Evolutionary conservation across 2,329 filamentous ascomycete species (phyloP).

Genomic region (Fusarium keratoplasticum): DNA sequence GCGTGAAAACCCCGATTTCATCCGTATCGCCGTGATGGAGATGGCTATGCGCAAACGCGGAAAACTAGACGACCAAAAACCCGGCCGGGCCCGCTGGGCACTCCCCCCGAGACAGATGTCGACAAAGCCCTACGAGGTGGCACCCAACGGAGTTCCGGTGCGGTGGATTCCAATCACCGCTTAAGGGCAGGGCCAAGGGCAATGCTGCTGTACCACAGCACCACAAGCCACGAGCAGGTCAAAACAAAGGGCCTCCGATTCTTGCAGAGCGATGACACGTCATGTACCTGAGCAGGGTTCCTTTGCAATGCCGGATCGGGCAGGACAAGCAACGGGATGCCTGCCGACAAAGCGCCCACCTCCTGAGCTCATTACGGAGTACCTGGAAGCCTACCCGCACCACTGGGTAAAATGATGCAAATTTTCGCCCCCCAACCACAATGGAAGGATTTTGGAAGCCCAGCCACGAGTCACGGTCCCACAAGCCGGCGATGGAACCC

Average conservation of each 20-base stretch:
- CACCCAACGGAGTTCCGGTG: constrained; percentile 67
- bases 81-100: constrained; percentile 75
- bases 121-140: constrained; percentile 66
- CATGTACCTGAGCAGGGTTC: constrained; percentile 43
- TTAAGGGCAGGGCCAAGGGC: constrained; percentile 33
- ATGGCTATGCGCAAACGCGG: constrained; percentile 77
- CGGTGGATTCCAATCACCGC: constrained; percentile 63
- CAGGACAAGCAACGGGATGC: constrained; percentile 32
- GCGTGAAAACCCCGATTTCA: constrained; percentile 77
- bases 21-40: constrained; percentile 77
- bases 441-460: constrained; percentile 45
- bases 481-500: constrained; percentile 31
- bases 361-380: constrained; percentile 27
- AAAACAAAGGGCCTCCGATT: constrained; percentile 11
- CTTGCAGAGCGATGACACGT: constrained; percentile 36
- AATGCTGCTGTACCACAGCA: constrained; percentile 7
- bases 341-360: constrained; percentile 24
- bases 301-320: constrained; percentile 41
- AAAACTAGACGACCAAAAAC: constrained; percentile 73
- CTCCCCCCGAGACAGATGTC: constrained; percentile 72
- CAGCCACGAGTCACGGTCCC: constrained; percentile 29
- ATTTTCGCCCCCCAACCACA: constrained; percentile 39
- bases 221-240: background rate
- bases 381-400: constrained; percentile 30
- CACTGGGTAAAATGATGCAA: constrained; percentile 44